Base-by-base conservation (phyloP, 2,329 filamentous ascomycete species). In the Ramichloridium luteum region DNA sequence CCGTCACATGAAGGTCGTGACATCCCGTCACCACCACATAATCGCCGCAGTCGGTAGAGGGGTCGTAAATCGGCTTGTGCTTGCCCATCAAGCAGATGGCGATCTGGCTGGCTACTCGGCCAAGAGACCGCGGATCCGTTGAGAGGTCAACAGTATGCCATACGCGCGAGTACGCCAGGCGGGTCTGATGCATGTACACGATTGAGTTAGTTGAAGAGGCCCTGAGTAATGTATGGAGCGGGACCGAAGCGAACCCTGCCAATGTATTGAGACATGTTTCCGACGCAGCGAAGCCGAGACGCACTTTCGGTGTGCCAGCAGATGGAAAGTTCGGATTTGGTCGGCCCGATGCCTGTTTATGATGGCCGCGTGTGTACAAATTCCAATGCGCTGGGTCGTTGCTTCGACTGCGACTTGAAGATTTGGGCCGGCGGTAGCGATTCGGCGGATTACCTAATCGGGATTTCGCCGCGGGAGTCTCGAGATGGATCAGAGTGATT, bases 11-110 rank as follows among this genome's bases (percentile, higher is more conserved):
- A 30, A 98, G 68, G 28, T 88, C 77, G 25, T 80, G 72, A 66
- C 90, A 96, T 57, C 85, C 78, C 22, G 83, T 83, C 31, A 90
- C 86, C 1, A 98, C 88, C 9, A 98, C 86, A 60, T 98, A 98
- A 73, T 98, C 90, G 48, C 90, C 90, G 69, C 90, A 96, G 68
- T 98, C 90, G 39, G 86, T 94, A 13, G 85, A 93, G 2, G 90
- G 90, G 62, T 96, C 83, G 65, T 77, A 98, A 59, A 90, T 93
- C 13, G 90, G 90, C 65, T 98, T 98, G 71, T 98, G 80, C 69
- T 98, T 98, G 63, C 90, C 90, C 86, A 96, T 94, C 31, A 94
- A 74, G 38, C 83, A 68, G 32, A 78, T 67, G 40, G 86, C 88
- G 58, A 94, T 93, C 41, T 80, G 76, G 32, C 80, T 84, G 39